These are phyloP conservation scores for Chalaropsis thielavioides DNA, from an alignment of 2,329 filamentous ascomycete species.

Conservation along the genomic window DNA sequence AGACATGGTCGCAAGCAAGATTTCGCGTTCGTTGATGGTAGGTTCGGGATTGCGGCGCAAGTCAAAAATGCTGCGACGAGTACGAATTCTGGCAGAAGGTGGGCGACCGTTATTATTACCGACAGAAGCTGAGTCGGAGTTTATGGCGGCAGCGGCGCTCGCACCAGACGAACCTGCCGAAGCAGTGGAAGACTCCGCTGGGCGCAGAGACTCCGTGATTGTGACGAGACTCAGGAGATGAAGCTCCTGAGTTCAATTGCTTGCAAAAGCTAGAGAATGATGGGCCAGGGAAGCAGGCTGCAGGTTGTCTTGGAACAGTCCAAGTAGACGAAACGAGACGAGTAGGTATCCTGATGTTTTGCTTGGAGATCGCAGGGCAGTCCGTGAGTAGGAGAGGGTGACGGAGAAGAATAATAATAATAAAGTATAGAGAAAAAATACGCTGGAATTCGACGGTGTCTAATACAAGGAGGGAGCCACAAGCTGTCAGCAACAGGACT, in stretches of 20 bases:
- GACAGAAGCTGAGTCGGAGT: conserved; percentile 11
- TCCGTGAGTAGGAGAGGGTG: neutral
- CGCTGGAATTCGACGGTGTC: neutral
- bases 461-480: neutral
- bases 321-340: neutral
- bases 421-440: conserved; percentile 1
- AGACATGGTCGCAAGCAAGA: conserved; percentile 17
- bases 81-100: conserved; percentile 16
- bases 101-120: conserved; percentile 11
- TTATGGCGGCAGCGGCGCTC: conserved; percentile 14
- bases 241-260: conserved; percentile 15
- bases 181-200: conserved; percentile 18
- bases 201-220: conserved; percentile 18
- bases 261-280: neutral
- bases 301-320: neutral
- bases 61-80: conserved; percentile 16
- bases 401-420: neutral
- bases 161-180: conserved; percentile 18
- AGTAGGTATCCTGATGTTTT: neutral
- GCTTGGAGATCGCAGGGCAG: neutral
- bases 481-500: neutral
- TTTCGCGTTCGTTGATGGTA: conserved; percentile 14
- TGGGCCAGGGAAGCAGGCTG: neutral
- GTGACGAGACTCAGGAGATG: conserved; percentile 17
- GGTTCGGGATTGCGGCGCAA: conserved; percentile 21